A percentile compares a stretch with the other conserved stretches of the same genome.
Conservation (phyloP, 139 green algal species). For the Edaphochlamys debaryana region DNA sequence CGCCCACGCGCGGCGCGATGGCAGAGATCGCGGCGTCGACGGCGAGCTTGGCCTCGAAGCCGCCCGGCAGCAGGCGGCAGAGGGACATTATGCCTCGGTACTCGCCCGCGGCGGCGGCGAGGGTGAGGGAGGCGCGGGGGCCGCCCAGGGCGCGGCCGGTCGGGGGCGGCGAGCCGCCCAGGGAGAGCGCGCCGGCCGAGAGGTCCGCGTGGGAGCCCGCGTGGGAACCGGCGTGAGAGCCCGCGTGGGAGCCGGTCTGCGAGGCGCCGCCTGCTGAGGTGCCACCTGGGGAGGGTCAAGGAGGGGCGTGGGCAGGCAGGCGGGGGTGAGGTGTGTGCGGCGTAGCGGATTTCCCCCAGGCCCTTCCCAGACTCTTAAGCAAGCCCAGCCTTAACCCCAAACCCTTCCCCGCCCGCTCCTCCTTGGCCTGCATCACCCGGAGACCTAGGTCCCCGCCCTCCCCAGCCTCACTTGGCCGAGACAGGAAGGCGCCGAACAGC, state of each 20-base stretch:
- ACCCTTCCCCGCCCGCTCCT: too few species aligned
- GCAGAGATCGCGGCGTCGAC: slow-evolving; percentile 80
- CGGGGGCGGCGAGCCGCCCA: not conserved
- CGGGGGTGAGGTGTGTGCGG: too few species aligned
- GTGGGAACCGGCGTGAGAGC: not conserved
- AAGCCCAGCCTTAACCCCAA: too few species aligned
- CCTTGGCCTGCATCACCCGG: too few species aligned
- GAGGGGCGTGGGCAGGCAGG: too few species aligned
- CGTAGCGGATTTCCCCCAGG: too few species aligned
- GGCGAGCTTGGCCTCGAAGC: slow-evolving; percentile 75
- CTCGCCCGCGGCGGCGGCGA: slow-evolving; percentile 68
- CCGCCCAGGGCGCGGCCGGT: not conserved
- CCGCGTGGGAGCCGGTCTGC: not conserved
- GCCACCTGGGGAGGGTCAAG: too few species aligned
- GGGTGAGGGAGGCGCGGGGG: not conserved
- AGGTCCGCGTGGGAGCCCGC: not conserved
- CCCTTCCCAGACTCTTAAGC: too few species aligned
- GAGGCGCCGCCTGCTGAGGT: too few species aligned
- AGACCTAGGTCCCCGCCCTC: too few species aligned
- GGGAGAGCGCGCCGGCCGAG: not conserved
- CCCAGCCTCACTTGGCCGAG: not conserved
- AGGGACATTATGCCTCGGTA: slow-evolving; percentile 77
- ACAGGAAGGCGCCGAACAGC: slow-evolving; percentile 56
- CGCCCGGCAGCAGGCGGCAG: slow-evolving; percentile 76
- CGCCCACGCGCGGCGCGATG: slow-evolving; percentile 63